Evolutionary conservation across 192 early-diverging fungal genomes (phyloP), one percentile per base, ranked within the genome.

Genomic region (Pilaira anomala): DNA sequence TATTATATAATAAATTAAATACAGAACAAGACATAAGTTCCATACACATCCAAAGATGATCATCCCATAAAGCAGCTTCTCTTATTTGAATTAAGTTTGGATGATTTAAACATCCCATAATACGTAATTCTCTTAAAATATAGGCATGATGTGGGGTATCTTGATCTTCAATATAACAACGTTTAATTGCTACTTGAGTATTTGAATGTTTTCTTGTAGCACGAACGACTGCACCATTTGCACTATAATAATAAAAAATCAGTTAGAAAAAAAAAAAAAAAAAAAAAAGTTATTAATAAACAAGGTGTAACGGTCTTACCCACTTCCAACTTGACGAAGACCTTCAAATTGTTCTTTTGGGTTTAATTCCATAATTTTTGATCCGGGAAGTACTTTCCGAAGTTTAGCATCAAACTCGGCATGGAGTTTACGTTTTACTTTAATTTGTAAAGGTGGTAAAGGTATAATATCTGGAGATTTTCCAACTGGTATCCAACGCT

Each of bases 11-110:
- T 18, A 76, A 29, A 41, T 69, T 69, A 48, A 76, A 76, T 3
- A 76, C 74, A 18, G 74, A 76, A 30, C 74, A 76, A 12, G 63
- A 60, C 74, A 76, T 71, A 8, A 76, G 24, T 50, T 76, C 74
- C 74, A 76, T 76, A 19, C 65, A 66, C 64, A 76, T 70, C 74
- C 74, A 76, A n/a, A 76, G 59, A 67, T 76, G 58, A 63, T 76
- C 74, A 16, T 65, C 69, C 65, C 61, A 76, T 24, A 76, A 42
- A 29, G 65, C 59, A 13, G 74, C 68, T 63, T 76, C 74, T 16
- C 55, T 58, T 4, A 76, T 65, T 21, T 65, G 59, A 41, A 71
- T 63, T 7, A 76, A 49, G 28, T 76, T 76, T 5, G n/a, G 50
- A 46, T 76, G 74, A 33, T 56, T 55, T 7, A 76, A 48, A 60